Evolutionary conservation across 1,139 yeast species (phyloP), one percentile per base, ranked within the genome.

Genomic region (Yamadazyma triangularis): DNA sequence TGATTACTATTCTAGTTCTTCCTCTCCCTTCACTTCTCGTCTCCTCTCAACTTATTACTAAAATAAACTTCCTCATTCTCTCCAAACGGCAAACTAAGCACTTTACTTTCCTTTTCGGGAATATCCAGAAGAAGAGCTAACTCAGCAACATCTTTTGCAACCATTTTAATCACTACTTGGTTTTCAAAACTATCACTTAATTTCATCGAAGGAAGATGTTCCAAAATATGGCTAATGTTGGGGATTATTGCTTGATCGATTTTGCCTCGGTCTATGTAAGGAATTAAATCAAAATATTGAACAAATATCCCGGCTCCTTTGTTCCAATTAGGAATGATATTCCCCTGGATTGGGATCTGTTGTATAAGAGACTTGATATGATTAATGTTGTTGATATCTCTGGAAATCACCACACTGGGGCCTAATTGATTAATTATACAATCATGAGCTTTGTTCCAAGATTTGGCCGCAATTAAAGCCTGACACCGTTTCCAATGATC

Each of bases 371-470:
- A 51, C 10, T 55, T 46, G 10, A 86, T 56, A 11, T 45, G 44
- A 15, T 54, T 47, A 3, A 49, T 53, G 7, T 71, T 48, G 4
- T 53, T 46, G 4, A 57, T 50, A 7, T 65, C 58, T 34, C 69
- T 60, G 10, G 70, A 60, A 18, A 84, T 70, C 19, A 80, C 70
- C 16, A 77, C 68, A 27, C 55, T 47, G 8, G 97, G 96, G 0
- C 91, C 96, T 24, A 88, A 80, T 11, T 65, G 53, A 3, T 59
- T 48, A 3, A 77, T 48, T 4, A 85, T 60, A 0, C 76, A 61
- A 2, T 58, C 53, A 45, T 85, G 94, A 0, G 95, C 95, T 27
- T 74, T 77, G 1, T 59, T 64, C 65, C 76, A 75, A 29, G 71
- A 53, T 11, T 60, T 62, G 0, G 95, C 95, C n/a, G 63, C 65